A percentile compares a stretch with the other conserved stretches of the same genome.
Conservation (phyloP, 768 basidiomycete genomes). For the Mycena floridula region DNA sequence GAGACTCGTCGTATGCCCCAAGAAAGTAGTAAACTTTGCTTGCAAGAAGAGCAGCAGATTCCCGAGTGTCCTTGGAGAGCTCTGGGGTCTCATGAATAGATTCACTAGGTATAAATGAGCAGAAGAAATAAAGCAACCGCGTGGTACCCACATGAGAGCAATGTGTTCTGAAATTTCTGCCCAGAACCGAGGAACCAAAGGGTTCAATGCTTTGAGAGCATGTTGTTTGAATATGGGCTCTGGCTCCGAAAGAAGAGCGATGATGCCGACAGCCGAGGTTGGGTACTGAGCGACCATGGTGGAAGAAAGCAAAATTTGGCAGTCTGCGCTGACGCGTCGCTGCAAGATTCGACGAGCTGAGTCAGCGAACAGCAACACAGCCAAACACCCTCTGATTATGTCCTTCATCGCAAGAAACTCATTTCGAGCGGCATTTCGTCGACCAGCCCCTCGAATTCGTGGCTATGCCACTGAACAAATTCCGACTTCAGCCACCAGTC, state of each 20-base stretch:
- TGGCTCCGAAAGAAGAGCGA: constrained; percentile 87
- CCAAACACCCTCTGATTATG: constrained; percentile 26
- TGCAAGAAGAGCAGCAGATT: constrained; percentile 85
- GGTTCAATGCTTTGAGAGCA: constrained; percentile 78
- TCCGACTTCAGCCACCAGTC: constrained; percentile 25
- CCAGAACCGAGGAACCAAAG: constrained; percentile 93
- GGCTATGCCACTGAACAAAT: constrained; percentile 32
- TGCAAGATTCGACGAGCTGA: constrained; percentile 1
- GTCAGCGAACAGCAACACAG: neutral
- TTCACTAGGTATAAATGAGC: constrained; percentile 53
- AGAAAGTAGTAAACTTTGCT: constrained; percentile 98
- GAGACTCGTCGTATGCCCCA: constrained; percentile 91
- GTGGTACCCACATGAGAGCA: constrained; percentile 66
- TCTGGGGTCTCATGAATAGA: constrained; percentile 81
- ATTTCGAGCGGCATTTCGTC: constrained; percentile 43
- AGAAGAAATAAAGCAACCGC: constrained; percentile 6
- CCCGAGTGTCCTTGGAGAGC: constrained; percentile 65
- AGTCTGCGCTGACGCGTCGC: constrained; percentile 43
- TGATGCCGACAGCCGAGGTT: constrained; percentile 83
- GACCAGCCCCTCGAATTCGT: constrained; percentile 33
- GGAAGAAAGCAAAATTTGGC: constrained; percentile 16
- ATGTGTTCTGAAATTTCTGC: constrained; percentile 97
- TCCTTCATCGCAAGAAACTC: constrained; percentile 20
- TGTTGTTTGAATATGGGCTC: constrained; percentile 85
- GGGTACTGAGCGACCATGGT: constrained; percentile 66